Evolutionary conservation across 345 rosid species (phyloP).

Genomic region (Eucalyptus regnans): DNA sequence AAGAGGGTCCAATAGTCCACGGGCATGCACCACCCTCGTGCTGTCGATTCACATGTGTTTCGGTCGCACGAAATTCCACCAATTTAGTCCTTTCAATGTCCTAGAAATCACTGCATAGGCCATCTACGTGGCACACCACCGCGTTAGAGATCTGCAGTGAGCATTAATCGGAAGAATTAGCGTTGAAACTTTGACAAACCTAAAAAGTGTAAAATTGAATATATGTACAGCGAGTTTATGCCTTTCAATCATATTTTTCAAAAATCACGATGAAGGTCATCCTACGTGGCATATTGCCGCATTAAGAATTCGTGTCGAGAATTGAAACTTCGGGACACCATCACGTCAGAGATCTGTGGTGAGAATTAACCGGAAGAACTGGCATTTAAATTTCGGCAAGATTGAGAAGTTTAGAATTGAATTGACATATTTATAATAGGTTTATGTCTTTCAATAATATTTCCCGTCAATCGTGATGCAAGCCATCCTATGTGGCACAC

Average conservation of each 20-base stretch:
- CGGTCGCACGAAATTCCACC: background rate
- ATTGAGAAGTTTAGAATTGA: too few species aligned
- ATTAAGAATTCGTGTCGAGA: too few species aligned
- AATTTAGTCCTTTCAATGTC: background rate
- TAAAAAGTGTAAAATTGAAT: too few species aligned
- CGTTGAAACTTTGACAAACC: too few species aligned
- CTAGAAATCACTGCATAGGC: too few species aligned
- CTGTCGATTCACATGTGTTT: background rate
- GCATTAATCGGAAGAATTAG: fast-evolving
- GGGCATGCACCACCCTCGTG: background rate
- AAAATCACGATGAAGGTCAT: fast-evolving
- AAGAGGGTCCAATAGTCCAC: background rate
- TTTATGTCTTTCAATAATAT: too few species aligned
- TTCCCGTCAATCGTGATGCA: fast-evolving
- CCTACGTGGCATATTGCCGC: fast-evolving
- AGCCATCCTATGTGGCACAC: background rate
- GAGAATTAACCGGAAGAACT: fast-evolving
- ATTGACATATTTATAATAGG: fast-evolving
- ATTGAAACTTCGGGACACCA: fast-evolving
- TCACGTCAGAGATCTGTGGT: fast-evolving
- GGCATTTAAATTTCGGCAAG: fast-evolving
- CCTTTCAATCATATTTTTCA: fast-evolving
- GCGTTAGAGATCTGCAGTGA: fast-evolving
- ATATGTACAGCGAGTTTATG: fast-evolving
- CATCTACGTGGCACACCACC: too few species aligned